phyloP scores from a whole-genome alignment of 2,329 filamentous ascomycete species.

The Stemphylium vesicarium region DNA sequence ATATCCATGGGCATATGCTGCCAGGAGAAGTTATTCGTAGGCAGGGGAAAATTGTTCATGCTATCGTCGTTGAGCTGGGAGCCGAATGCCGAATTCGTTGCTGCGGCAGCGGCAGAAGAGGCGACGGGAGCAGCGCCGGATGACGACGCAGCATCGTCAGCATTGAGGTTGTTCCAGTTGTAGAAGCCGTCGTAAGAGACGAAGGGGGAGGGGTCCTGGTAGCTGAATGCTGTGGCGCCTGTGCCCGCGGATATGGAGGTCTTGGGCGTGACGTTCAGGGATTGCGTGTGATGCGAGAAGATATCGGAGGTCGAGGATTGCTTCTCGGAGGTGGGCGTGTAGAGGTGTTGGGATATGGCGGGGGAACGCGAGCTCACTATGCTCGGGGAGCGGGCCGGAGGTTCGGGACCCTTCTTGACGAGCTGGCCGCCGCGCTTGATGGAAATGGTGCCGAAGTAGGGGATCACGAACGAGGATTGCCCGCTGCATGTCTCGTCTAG shows the following conservation, averaged over 20 bases:
- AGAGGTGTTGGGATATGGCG: slow-evolving; percentile 6
- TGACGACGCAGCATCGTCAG: slow-evolving; percentile 15
- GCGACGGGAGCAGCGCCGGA: background rate
- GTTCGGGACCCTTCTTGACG: slow-evolving; percentile 8
- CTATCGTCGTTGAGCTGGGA: slow-evolving; percentile 40
- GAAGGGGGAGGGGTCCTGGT: slow-evolving; percentile 36
- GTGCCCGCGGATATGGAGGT: slow-evolving; percentile 21
- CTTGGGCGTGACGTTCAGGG: slow-evolving; percentile 21
- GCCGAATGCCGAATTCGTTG: slow-evolving; percentile 5
- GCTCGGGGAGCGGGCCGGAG: slow-evolving; percentile 2
- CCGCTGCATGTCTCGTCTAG: slow-evolving; percentile 18
- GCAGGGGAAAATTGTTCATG: slow-evolving; percentile 40
- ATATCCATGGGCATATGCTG: slow-evolving; percentile 51
- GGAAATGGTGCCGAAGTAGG: slow-evolving; percentile 52
- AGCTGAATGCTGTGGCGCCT: slow-evolving; percentile 11
- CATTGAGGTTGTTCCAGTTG: slow-evolving; percentile 37
- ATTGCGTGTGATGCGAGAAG: slow-evolving; percentile 19
- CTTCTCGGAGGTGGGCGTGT: slow-evolving; percentile 20
- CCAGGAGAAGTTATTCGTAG: slow-evolving; percentile 47
- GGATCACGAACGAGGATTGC: slow-evolving; percentile 45
- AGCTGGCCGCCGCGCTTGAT: slow-evolving; percentile 40
- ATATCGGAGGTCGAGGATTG: slow-evolving; percentile 16
- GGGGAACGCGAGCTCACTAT: slow-evolving; percentile 4
- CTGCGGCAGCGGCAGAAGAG: background rate
- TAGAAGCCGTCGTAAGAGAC: slow-evolving; percentile 51